Evolutionary conservation across 1,284 basidiomycete species (phyloP), one percentile per base, ranked within the genome.

Genomic region (Bondarzewia mesenterica): DNA sequence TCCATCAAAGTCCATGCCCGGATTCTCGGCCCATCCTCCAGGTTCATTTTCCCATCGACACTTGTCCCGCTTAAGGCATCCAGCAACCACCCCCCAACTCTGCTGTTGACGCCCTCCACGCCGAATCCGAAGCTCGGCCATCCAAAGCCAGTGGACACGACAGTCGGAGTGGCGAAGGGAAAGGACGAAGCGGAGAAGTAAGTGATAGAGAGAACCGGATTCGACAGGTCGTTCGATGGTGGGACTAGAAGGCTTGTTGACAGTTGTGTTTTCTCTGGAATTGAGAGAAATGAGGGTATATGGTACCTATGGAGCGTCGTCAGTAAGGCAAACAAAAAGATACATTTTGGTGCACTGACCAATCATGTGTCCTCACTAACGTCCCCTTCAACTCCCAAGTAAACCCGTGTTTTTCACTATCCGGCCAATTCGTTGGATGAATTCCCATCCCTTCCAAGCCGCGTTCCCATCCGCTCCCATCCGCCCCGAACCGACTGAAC

Each of bases 101-200:
- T 72, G n/a, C 71, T 71, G 59, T 95, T 94, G 40, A 92, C 81
- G 3, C 92, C 91, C 59, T 89, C 81, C 20, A 92, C 68, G 3
- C 91, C 91, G 7, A 93, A 59, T 5, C 82, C 80, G 64, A 74
- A 71, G 20, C 70, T 67, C 0, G 89, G 87, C 77, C 80, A 90
- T 21, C 90, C 89, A 55, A 90, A 79, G 1, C 91, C 92, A 54
- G 77, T 78, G 14, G 91, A 46, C 8, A 56, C 89, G 37, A 93
- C 70, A 7, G 74, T 67, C 7, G 82, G 78, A 8, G 89, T 89
- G 20, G 89, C 85, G 20, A 91, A 68, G 1, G 89, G 90, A 62
- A 91, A 77, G n/a, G 79, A 80, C 0, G 85, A 71, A 0, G 85
- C 91, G n/a, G 88, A 90, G 57, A 86, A 75, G 66, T 78, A 94